phyloP scores from a whole-genome alignment of 352 stramenopile species.

The Phytophthora brassicae region DNA sequence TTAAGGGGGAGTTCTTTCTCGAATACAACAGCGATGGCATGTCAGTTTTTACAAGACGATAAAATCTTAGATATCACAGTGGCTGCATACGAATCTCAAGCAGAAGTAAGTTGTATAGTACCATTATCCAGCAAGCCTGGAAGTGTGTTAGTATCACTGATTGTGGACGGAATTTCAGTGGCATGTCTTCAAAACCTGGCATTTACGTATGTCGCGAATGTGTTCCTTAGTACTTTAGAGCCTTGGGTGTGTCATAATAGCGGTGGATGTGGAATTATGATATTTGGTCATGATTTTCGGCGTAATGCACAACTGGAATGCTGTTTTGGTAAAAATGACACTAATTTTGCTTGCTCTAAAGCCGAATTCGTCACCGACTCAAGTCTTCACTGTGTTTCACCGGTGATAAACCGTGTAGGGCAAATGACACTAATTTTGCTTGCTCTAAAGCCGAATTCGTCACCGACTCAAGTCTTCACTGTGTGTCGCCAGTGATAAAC shows the following conservation, averaged over 20 bases:
- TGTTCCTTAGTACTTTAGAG: slow-evolving; percentile 39
- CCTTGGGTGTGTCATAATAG: slow-evolving; percentile 53
- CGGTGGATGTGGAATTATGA: slow-evolving; percentile 24
- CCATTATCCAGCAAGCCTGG: slow-evolving; percentile 19
- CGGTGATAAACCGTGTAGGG: slow-evolving; percentile 25
- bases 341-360: slow-evolving; percentile 14
- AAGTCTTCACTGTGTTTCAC: slow-evolving; percentile 33
- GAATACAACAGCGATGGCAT: slow-evolving; percentile 26
- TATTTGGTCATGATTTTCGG: slow-evolving; percentile 40
- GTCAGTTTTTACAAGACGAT: slow-evolving; percentile 30
- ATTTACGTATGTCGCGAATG: slow-evolving; percentile 39
- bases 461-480: slow-evolving; percentile 38
- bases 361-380: slow-evolving; percentile 41
- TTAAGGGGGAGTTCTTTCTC: slow-evolving; percentile 35
- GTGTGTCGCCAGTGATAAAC: slow-evolving; percentile 30
- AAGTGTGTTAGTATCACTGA: slow-evolving; percentile 25
- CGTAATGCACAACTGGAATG: slow-evolving; percentile 43
- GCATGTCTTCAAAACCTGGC: slow-evolving; percentile 18
- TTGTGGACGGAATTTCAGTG: slow-evolving; percentile 29
- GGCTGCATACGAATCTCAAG: slow-evolving; percentile 26
- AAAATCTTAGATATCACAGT: neutral
- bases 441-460: slow-evolving; percentile 35
- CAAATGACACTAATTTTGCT: neutral
- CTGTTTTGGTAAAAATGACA: slow-evolving; percentile 39
- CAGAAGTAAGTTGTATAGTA: slow-evolving; percentile 24